Evolutionary conservation across 306 rosid species (phyloP), one percentile per base, ranked within the genome.

Genomic region (Pyrus betulifolia): DNA sequence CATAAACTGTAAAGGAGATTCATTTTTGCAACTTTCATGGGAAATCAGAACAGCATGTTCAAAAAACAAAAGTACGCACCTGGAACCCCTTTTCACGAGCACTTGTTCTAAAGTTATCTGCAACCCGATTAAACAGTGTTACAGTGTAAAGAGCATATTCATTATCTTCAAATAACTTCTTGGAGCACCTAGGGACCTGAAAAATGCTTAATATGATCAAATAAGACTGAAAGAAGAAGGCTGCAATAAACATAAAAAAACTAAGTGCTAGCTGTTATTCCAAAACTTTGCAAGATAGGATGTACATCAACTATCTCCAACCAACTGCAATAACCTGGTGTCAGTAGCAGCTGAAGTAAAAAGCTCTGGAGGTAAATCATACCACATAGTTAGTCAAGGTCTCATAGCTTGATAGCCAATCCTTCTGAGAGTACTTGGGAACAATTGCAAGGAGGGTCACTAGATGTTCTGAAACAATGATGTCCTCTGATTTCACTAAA

Each of bases 341-440:
- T 70, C 30, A 12, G 58, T 71, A 84, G 68, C 30, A 51, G 67
- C 31, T 54, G 64, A 61, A 71, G 74, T 42, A 78, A 60, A 30
- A 77, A 78, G 70, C 70, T 52, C 75, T 18, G 4, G 80, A 44
- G 11, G 69, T 77, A 70, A 59, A 52, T 51, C 85, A 80, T 73
- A 89, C 98, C 91, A 93, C 98, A 82, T 88, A 93, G 86, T 54
- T 83, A 74, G 97, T 88, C 90, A 93, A 81, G 61, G 96, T 93
- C 81, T 93, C 98, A 27, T 93, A 93, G 92, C 90, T 89, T 69
- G 96, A 80, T 30, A 91, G 88, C 98, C 98, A 91, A 71, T 93
- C 98, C 86, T 91, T 93, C 87, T 89, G 93, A 33, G 98, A 91
- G 76, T 93, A 93, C 90, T 93, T 93, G 60, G 91, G 91, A 84